A percentile compares a stretch with the other conserved stretches of the same genome.
phyloP scores from a whole-genome alignment of 495 filamentous ascomycete species.

The Trypethelium eluteriae region DNA sequence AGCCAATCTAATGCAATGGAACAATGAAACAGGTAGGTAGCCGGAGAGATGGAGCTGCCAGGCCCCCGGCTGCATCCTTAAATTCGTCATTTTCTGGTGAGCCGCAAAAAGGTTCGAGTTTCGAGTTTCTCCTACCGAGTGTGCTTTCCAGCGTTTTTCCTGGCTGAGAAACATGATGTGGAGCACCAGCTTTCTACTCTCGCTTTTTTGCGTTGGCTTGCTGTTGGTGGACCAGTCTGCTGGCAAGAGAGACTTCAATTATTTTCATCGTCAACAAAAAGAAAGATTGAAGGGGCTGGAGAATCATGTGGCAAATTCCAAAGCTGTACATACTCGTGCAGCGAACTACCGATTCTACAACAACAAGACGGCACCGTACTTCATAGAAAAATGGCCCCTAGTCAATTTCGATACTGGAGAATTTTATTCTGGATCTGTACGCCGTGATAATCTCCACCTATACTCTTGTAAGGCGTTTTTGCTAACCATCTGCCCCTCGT shows the following conservation, averaged over 20 bases:
- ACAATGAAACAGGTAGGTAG: background rate
- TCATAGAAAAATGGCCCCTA: conserved; percentile 14
- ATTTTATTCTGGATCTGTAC: conserved; percentile 25
- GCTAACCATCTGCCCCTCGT: background rate
- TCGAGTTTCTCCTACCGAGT: background rate
- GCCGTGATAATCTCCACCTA: background rate
- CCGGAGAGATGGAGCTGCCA: background rate
- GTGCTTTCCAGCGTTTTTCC: background rate
- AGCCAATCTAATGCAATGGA: background rate
- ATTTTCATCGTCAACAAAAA: conserved; percentile 12
- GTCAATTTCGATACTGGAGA: conserved; percentile 25
- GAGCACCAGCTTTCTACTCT: background rate
- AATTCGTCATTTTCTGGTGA: background rate
- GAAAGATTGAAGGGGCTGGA: conserved; percentile 2
- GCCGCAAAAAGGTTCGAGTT: background rate
- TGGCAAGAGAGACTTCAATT: conserved; percentile 13
- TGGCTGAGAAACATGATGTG: background rate
- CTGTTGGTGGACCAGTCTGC: background rate
- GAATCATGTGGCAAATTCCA: background rate
- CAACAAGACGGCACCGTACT: conserved; percentile 19
- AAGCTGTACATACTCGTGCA: background rate
- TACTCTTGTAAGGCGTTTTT: background rate
- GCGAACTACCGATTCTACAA: conserved; percentile 30
- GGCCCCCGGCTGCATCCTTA: background rate
- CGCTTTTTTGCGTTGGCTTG: background rate